Base-by-base conservation (phyloP, 169 alveolate species). In the Eimeria tenella region DNA sequence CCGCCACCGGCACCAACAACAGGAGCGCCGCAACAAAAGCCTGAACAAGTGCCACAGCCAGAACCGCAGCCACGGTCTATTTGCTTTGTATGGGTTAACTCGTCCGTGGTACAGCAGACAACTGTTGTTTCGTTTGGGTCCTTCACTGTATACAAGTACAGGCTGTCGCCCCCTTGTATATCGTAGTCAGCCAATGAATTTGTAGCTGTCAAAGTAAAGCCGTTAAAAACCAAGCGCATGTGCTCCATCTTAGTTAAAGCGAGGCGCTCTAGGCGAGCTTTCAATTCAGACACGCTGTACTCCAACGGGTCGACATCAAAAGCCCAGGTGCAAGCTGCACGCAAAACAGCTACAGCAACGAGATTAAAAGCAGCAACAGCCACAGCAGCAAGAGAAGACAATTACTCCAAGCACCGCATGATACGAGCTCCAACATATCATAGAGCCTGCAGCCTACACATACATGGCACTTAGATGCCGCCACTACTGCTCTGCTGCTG, bases 321-420 rank as follows among this genome's bases (percentile, higher is more conserved):
- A 11, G 95, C 93, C 93, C 95, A 93, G 4, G 95, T 93, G 53
- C 74, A 79, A 55, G 89, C 95, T 91, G 83, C 21, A 77, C 56
- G 7, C 15, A 25, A 7, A 52, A n/a, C 65, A 65, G 52, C 79
- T 19, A 15, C 53, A 70, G 79, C 79, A 70, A 52, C 49, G 31
- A 52, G 53, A 68, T 2, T 53, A 79, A 42, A 31, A 79, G 50
- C 53, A 53, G 58, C 58, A 62, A 10, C 91, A 42, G 91, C 56
- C 21, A 13, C 60, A 83, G 13, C 60, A 65, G 79, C 74, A 83
- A 55, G 31, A 53, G 56, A 17, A 49, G n/a, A 50, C 52, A 50
- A 42, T 7, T 11, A 17, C 6, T 9, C 10, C 23, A 53, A 49
- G 21, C 90, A 31, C 42, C 42, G 0, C 42, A 31, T 31, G 42